A percentile compares a stretch with the other conserved stretches of the same genome.
Evolutionary conservation across 2,329 filamentous ascomycete genomes (phyloP).

Genomic region (Periglandula ipomoeae): DNA sequence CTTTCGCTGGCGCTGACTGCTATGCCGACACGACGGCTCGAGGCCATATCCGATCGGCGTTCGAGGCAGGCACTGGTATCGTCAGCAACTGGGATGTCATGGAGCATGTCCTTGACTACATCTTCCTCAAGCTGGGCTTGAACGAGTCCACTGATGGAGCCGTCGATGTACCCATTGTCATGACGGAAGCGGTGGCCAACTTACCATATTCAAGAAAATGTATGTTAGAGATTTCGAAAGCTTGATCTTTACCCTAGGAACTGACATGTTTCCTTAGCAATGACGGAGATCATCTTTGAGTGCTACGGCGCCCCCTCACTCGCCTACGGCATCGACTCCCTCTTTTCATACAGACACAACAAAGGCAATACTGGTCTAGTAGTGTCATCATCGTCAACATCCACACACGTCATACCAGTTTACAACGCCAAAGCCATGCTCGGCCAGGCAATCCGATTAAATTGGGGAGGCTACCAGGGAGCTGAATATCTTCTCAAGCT

Average conservation of each 20-base stretch:
- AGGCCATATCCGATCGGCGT: slow-evolving; percentile 82
- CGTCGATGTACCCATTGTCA: slow-evolving; percentile 79
- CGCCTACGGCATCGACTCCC: slow-evolving; percentile 88
- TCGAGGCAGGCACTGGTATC: slow-evolving; percentile 83
- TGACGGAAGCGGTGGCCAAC: slow-evolving; percentile 94
- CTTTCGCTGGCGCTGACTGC: slow-evolving; percentile 85
- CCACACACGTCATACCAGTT: slow-evolving; percentile 92
- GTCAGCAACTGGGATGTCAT: slow-evolving; percentile 97
- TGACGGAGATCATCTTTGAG: slow-evolving; percentile 97
- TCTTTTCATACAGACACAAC: slow-evolving; percentile 94
- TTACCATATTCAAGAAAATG: slow-evolving; percentile 80
- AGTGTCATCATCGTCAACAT: slow-evolving; percentile 84
- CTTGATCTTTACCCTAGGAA: background rate
- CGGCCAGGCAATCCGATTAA: slow-evolving; percentile 76
- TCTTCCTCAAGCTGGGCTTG: slow-evolving; percentile 88
- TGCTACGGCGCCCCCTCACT: slow-evolving; percentile 86
- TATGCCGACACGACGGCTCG: slow-evolving; percentile 90
- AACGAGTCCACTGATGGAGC: slow-evolving; percentile 58
- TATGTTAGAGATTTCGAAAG: slow-evolving; percentile 33
- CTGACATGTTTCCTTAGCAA: slow-evolving; percentile 47
- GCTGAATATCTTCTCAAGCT: slow-evolving; percentile 89
- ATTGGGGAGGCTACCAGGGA: slow-evolving; percentile 88
- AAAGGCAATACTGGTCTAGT: slow-evolving; percentile 79
- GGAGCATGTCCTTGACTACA: slow-evolving; percentile 88
- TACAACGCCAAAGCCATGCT: slow-evolving; percentile 78